phyloP scores from a whole-genome alignment of 352 stramenopile species.

The Pythium scleroteichum region DNA sequence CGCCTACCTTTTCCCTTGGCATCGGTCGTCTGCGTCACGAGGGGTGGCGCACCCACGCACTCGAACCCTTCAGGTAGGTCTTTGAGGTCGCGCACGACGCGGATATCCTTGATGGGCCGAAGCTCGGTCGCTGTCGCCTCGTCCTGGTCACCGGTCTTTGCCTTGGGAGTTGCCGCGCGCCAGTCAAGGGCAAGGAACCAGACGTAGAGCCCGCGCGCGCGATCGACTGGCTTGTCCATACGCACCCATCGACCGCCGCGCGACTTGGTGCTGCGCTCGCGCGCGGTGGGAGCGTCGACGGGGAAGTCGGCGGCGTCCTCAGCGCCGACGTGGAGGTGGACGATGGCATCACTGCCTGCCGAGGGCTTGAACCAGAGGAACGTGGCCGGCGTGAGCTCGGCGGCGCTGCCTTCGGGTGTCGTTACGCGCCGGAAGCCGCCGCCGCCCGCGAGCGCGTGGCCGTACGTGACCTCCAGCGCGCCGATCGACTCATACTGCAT shows the following conservation, averaged over 20 bases:
- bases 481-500: constrained; percentile 79
- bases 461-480: constrained; percentile 83
- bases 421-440: constrained; percentile 85
- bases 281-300: constrained; percentile 12
- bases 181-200: constrained; percentile 51
- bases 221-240: constrained; percentile 78
- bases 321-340: constrained; percentile 51
- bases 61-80: constrained; percentile 75
- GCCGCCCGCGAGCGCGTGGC: constrained; percentile 76
- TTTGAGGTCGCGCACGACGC: constrained; percentile 63
- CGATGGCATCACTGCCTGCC: constrained; percentile 37
- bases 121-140: constrained; percentile 10
- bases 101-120: constrained; percentile 79
- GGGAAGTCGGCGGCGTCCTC: constrained; percentile 21
- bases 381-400: constrained; percentile 78
- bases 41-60: constrained; percentile 46
- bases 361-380: constrained; percentile 85
- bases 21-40: constrained; percentile 39
- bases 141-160: constrained; percentile 17
- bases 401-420: constrained; percentile 64
- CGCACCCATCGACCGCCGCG: constrained; percentile 41
- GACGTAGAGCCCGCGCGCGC: constrained; percentile 53
- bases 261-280: neutral
- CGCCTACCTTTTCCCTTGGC: constrained; percentile 36
- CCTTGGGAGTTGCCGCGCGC: constrained; percentile 1